These are phyloP conservation scores for Exophiala lecanii-corni DNA, from an alignment of 2,329 filamentous ascomycete species.

Conservation along the genomic window DNA sequence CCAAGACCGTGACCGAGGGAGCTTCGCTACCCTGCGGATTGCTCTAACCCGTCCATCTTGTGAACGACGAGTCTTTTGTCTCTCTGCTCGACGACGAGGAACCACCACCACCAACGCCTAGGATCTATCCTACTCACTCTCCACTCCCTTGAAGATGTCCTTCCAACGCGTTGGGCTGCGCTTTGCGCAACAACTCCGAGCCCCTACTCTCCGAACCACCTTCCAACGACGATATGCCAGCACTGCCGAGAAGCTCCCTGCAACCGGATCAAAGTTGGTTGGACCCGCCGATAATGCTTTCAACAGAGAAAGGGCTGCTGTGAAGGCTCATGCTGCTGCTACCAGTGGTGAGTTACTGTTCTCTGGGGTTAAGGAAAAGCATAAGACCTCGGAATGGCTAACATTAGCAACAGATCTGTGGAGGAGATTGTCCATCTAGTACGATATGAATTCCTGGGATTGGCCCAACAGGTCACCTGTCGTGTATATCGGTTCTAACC, in stretches of 20 bases:
- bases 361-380: too few relatives aligned
- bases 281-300: constrained; percentile 79
- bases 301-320: constrained; percentile 82
- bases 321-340: constrained; percentile 82
- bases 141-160: constrained; percentile 52
- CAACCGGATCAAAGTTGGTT: constrained; percentile 40
- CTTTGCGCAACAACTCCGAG: constrained; percentile 58
- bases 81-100: too few relatives aligned
- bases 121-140: too few relatives aligned
- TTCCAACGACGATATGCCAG: constrained; percentile 66
- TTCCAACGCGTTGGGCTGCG: constrained; percentile 59
- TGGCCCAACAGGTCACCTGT: background rate
- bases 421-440: constrained; percentile 96
- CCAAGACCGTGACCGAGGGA: constrained; percentile 1
- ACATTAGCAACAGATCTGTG: too few relatives aligned
- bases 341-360: constrained; percentile 66
- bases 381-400: too few relatives aligned
- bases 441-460: constrained; percentile 40
- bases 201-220: constrained; percentile 50
- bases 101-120: too few relatives aligned
- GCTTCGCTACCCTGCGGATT: background rate
- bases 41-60: too few relatives aligned
- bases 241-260: constrained; percentile 34
- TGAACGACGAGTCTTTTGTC: too few relatives aligned
- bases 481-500: constrained; percentile 12